Conservation (phyloP, 345 rosid species). For the Pistacia integerrima region DNA sequence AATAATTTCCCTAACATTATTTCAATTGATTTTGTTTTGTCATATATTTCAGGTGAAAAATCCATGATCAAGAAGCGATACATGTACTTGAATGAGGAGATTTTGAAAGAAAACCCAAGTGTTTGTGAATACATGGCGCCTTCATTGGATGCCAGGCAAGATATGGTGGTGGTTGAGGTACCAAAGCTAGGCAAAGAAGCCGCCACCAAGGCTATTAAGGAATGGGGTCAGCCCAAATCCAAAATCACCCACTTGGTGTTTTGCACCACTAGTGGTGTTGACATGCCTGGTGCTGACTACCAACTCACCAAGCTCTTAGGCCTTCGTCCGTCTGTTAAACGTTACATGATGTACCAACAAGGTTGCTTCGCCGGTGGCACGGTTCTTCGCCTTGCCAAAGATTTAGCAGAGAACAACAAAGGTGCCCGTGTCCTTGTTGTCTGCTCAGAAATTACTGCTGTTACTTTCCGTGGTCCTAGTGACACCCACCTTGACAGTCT, state of each 20-base stretch:
- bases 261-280: constrained; percentile 57
- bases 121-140: constrained; percentile 43
- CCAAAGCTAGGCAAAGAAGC: constrained; percentile 59
- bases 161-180: constrained; percentile 45
- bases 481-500: constrained; percentile 45
- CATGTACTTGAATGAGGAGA: constrained; percentile 47
- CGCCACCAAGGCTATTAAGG: constrained; percentile 48
- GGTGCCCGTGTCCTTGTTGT: constrained; percentile 52
- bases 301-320: constrained; percentile 62
- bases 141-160: constrained; percentile 49
- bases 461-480: constrained; percentile 46
- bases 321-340: constrained; percentile 50
- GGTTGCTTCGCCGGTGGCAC: constrained; percentile 56
- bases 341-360: constrained; percentile 62
- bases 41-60: constrained; percentile 39
- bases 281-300: constrained; percentile 67
- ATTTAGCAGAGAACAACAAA: constrained; percentile 57
- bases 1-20: no score
- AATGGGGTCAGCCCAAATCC: constrained; percentile 63
- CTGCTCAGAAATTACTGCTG: constrained; percentile 40
- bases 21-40: neutral
- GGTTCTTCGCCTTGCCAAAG: constrained; percentile 56
- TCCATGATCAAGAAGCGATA: constrained; percentile 50
- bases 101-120: constrained; percentile 40
- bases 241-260: constrained; percentile 59